Evolutionary conservation across 2,329 filamentous ascomycete genomes (phyloP).

Genomic region (Xylaria sp.): DNA sequence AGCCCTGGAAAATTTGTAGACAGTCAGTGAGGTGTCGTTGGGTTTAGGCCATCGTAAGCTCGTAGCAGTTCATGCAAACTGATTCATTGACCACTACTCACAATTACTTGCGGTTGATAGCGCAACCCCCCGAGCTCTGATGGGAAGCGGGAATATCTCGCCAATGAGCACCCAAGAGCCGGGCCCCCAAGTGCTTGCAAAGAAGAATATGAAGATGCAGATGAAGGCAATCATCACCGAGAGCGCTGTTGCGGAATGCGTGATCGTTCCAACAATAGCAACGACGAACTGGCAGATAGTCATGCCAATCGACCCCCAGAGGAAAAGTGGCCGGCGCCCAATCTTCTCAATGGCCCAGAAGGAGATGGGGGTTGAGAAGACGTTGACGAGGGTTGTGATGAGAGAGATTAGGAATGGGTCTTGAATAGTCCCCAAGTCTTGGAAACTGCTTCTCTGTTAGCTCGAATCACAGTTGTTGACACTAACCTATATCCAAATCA

Average conservation of each 20-base stretch:
- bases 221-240: conserved; percentile 86
- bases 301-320: conserved; percentile 85
- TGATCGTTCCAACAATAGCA: conserved; percentile 73
- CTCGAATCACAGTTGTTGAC: background rate
- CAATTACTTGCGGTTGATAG: conserved; percentile 91
- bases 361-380: conserved; percentile 84
- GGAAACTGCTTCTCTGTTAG: conserved; percentile 61
- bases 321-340: conserved; percentile 82
- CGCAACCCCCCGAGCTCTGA: conserved; percentile 87
- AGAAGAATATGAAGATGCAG: conserved; percentile 93
- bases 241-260: conserved; percentile 61
- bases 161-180: conserved; percentile 85
- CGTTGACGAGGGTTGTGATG: conserved; percentile 89
- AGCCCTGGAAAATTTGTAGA: conserved; percentile 57
- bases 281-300: conserved; percentile 88
- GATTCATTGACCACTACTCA: conserved; percentile 16
- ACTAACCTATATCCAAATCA: background rate
- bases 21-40: conserved; percentile 1
- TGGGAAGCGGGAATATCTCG: conserved; percentile 90
- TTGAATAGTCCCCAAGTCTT: conserved; percentile 77
- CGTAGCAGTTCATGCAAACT: background rate
- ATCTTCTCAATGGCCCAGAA: conserved; percentile 87
- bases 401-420: conserved; percentile 87
- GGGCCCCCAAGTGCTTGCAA: conserved; percentile 86
- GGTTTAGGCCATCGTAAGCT: background rate